Conservation (phyloP, 306 rosid species). For the Glycyrrhiza uralensis region DNA sequence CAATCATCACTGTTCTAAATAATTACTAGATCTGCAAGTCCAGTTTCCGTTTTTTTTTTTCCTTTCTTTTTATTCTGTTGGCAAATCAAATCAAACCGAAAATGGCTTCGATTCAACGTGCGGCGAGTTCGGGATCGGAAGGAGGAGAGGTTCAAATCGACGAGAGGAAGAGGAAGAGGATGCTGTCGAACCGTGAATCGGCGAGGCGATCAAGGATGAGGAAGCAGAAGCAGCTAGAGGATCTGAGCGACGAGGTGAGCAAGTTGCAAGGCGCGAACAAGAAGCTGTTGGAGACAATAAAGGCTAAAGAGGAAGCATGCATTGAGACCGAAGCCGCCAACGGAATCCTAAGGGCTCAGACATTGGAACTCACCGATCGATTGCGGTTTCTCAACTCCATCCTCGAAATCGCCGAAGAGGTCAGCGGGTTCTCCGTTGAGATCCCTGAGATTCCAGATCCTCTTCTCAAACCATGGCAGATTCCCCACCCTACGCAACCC, state of each 20-base stretch:
- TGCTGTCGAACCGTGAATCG: slow-evolving; percentile 89
- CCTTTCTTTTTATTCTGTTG: background rate
- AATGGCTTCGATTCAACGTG: slow-evolving; percentile 54
- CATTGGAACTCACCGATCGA: slow-evolving; percentile 64
- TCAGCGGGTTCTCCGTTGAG: slow-evolving; percentile 59
- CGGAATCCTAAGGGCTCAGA: slow-evolving; percentile 62
- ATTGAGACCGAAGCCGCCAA: slow-evolving; percentile 52
- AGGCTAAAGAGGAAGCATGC: slow-evolving; percentile 52
- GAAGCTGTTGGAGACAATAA: slow-evolving; percentile 45
- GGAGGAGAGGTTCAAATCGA: slow-evolving; percentile 55
- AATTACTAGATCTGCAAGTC: slow-evolving; percentile 11
- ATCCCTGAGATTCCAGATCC: slow-evolving; percentile 77
- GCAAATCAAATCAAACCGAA: background rate
- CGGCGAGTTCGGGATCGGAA: slow-evolving; percentile 72
- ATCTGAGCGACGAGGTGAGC: slow-evolving; percentile 52
- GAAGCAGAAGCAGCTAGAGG: slow-evolving; percentile 91
- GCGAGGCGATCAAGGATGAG: slow-evolving; percentile 88
- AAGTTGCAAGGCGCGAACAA: slow-evolving; percentile 46
- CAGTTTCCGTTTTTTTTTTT: background rate
- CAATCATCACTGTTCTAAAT: background rate
- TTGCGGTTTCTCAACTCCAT: slow-evolving; percentile 69
- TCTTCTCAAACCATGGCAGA: slow-evolving; percentile 72
- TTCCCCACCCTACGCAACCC: slow-evolving; percentile 41
- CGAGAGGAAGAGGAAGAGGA: slow-evolving; percentile 91
- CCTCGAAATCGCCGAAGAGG: slow-evolving; percentile 68